A percentile compares a stretch with the other conserved stretches of the same genome.
phyloP scores from a whole-genome alignment of 164 flowering plant species.

The Tetrastigma voinierianum region DNA sequence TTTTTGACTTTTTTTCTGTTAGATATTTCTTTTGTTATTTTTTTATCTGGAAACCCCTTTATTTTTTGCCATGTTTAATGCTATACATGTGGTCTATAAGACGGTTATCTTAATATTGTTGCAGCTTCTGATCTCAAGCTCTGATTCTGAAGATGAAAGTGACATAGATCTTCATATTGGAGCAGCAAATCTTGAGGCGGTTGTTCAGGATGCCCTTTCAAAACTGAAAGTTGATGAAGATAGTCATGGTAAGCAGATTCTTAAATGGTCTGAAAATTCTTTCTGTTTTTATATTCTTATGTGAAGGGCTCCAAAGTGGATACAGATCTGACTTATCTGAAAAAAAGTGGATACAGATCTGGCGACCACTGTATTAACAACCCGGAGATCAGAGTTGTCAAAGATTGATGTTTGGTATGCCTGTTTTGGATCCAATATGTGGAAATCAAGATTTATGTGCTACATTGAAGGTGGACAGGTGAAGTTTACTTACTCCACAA shows the following conservation, averaged over 20 bases:
- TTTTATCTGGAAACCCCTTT: neutral
- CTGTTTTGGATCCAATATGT: slow-evolving; percentile 90
- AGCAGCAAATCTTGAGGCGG: slow-evolving; percentile 25
- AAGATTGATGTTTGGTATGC: slow-evolving; percentile 85
- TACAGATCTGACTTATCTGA: too few species aligned
- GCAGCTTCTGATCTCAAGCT: slow-evolving; percentile 40
- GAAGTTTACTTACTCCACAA: slow-evolving; percentile 2
- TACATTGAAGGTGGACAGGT: slow-evolving; percentile 96
- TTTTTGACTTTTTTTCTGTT: neutral
- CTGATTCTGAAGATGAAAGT: slow-evolving; percentile 69
- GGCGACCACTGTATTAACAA: slow-evolving; percentile 21
- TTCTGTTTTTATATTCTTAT: slow-evolving; percentile 1
- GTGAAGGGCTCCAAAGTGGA: neutral
- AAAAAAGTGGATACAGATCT: slow-evolving; percentile 49
- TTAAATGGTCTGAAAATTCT: neutral
- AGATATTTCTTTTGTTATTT: neutral
- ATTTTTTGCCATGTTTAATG: neutral
- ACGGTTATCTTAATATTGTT: slow-evolving; percentile 9
- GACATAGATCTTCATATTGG: slow-evolving; percentile 15
- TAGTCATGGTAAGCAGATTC: slow-evolving; percentile 33
- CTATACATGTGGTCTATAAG: neutral
- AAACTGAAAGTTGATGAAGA: slow-evolving; percentile 45
- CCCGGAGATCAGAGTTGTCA: slow-evolving; percentile 71
- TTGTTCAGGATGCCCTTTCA: slow-evolving; percentile 45
- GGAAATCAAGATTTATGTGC: slow-evolving; percentile 74